Base-by-base conservation (phyloP, 2,329 filamentous ascomycete genomes). In the Raffaelea deltoideospora region DNA sequence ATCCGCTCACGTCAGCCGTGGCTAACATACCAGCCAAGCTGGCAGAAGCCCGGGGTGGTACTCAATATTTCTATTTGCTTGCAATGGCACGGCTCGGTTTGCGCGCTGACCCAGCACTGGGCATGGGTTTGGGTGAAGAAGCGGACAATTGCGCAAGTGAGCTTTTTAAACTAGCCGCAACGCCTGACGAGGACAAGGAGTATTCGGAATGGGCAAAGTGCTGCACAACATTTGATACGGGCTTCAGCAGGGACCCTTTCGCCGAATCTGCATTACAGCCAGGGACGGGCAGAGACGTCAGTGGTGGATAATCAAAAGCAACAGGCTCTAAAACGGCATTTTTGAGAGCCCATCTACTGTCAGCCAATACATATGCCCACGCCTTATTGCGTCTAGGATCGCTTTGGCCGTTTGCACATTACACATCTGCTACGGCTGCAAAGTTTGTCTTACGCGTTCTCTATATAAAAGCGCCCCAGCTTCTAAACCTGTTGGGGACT, bases 41-140 rank as follows among this genome's bases (percentile, higher is more conserved):
- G 5, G 65, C 69, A 0, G 69, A 70, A 9, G 71, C 82, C 0
- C 67, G 73, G 5, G 83, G 84, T 3, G 82, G 78, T 0, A 72
- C 74, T 35, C 85, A 94, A 50, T 37, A 29, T 11, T 85, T 86
- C 36, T 88, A 92, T 49, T 63, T 92, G 1, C 71, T 95, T 10
- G 75, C 76, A 3, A 61, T 98, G 31, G 86, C 84, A 0, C 63
- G 88, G 30, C 60, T 96, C n/a, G 85, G 83, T 0, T 95, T 94
- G 20, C 39, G 32, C 53, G 78, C 75, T 6, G 73, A 84, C 22
- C 56, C 82, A 9, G 69, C 90, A 10, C 65, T 92, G 21, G 86
- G 39, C 3, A 18, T 29, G 2, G 42, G 42, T 1, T 24, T 46
- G 11, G 32, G 30, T 31, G 95, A 55, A 64, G 66, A 2, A 78